Base-by-base conservation (phyloP, 2,329 filamentous ascomycete genomes). In the Alternaria ethzedia region DNA sequence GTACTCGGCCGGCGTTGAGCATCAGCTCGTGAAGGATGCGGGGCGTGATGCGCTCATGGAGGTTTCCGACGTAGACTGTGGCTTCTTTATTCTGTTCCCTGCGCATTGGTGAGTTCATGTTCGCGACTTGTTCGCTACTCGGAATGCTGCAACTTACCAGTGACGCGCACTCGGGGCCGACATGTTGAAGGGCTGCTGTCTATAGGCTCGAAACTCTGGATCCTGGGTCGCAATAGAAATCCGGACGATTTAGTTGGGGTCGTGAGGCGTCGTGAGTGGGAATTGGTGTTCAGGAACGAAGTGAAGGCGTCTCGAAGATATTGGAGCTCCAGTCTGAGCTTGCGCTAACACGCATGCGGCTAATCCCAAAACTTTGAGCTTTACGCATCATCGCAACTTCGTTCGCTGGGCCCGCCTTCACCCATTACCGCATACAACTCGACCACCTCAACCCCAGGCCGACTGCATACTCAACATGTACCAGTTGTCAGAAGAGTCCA, bases 21-120 rank as follows among this genome's bases (percentile, higher is more conserved):
- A 98, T 98, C 75, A 99, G 87, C 85, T 99, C 96, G 90, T 96
- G 97, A 71, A 99, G 89, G 71, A 97, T 87, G 73, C 91, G 90
- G 78, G 97, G 93, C 50, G 91, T 91, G 70, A 96, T 92, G 80
- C 96, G 93, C 85, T 99, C 96, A 84, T 99, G 96, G 76, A 99
- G 93, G 81, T 98, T 98, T 78, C 96, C 96, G 72, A 98, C 93
- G 82, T 99, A 99, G 80, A 98, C 92, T 45, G 96, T 98, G 72
- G 94, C 94, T 83, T 98, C 95, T 82, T 97, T 97, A 82, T 98
- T 95, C 85, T 98, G 95, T 80, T 97, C 79, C 78, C 78, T 80
- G 57, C 21, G 30, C 49, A 58, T 51, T 25, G n/a, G 57, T 77
- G 57, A 77, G 72, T 55, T 49, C 20, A n/a, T 32, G 56, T 12